Percentiles rank a stretch among this genome's conserved stretches.
Evolutionary conservation across 2,329 filamentous ascomycete genomes (phyloP).

Genomic region (Keithomyces neogunnii): DNA sequence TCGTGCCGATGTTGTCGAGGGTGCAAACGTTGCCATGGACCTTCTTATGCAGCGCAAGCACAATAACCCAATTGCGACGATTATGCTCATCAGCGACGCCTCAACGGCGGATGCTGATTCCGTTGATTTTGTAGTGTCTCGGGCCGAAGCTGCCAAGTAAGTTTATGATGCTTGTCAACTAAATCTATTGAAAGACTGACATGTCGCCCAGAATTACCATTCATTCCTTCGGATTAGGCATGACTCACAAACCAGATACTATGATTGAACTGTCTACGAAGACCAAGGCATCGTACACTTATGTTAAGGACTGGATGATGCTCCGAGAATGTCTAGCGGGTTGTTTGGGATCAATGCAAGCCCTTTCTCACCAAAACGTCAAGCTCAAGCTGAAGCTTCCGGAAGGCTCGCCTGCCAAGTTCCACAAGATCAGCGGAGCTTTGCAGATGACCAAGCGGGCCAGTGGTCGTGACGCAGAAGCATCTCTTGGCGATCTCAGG

Average conservation of each 20-base stretch:
- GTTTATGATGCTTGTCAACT: constrained; percentile 23
- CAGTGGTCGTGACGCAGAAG: constrained; percentile 89
- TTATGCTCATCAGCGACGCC: constrained; percentile 94
- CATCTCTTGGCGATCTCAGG: constrained; percentile 79
- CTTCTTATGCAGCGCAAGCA: constrained; percentile 95
- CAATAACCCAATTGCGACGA: constrained; percentile 89
- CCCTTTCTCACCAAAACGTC: constrained; percentile 95
- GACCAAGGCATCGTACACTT: constrained; percentile 95
- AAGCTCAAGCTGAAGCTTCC: constrained; percentile 90
- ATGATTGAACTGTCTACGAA: constrained; percentile 96
- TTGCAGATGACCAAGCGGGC: constrained; percentile 94
- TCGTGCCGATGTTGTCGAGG: constrained; percentile 92
- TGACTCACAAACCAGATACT: constrained; percentile 96
- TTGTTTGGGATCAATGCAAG: constrained; percentile 84
- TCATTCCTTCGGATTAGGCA: constrained; percentile 89
- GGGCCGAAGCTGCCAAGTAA: constrained; percentile 93
- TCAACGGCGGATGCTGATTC: constrained; percentile 90
- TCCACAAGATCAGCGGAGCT: constrained; percentile 96
- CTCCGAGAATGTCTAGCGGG: constrained; percentile 90
- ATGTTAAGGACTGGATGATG: constrained; percentile 99
- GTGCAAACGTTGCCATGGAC: constrained; percentile 97
- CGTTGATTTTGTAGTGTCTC: constrained; percentile 94
- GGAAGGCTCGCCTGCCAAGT: constrained; percentile 94
- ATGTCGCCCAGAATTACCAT: constrained; percentile 69
- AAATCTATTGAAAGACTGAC: not conserved